These are phyloP conservation scores for Usnea hakonensis DNA, from an alignment of 495 filamentous ascomycete genomes.

Conservation along the genomic window DNA sequence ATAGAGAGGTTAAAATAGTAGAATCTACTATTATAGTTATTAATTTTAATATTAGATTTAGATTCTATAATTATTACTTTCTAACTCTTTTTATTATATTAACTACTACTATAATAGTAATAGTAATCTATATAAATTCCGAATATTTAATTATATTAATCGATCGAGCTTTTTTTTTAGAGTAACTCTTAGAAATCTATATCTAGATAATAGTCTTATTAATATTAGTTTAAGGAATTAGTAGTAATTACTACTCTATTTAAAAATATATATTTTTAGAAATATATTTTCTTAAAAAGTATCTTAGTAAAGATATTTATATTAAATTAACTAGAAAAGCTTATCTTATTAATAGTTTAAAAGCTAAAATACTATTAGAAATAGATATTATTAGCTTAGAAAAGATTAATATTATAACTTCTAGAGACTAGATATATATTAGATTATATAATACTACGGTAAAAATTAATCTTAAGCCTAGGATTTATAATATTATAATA, in stretches of 20 bases:
- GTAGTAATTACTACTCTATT: neutral
- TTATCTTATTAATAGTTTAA: neutral
- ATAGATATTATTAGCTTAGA: neutral
- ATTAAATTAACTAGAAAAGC: neutral
- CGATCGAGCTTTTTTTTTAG: neutral
- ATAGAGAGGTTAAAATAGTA: too few species aligned
- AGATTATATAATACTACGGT: too few species aligned
- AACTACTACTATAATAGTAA: too few species aligned
- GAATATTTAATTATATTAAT: neutral
- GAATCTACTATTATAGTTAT: too few species aligned
- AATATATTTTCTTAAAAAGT: neutral
- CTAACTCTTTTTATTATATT: too few species aligned
- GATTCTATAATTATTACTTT: too few species aligned
- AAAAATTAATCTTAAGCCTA: too few species aligned
- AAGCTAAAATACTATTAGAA: neutral
- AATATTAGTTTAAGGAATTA: too few species aligned
- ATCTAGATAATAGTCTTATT: neutral
- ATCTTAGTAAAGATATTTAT: neutral
- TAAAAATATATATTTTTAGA: neutral
- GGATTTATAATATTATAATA: too few species aligned
- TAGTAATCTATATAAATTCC: neutral
- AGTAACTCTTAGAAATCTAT: neutral
- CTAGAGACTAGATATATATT: too few species aligned
- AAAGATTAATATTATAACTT: neutral
- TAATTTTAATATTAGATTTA: too few species aligned